phyloP scores from a whole-genome alignment of 805 yeast genomes.

The Nakazawaea ishiwadae region DNA sequence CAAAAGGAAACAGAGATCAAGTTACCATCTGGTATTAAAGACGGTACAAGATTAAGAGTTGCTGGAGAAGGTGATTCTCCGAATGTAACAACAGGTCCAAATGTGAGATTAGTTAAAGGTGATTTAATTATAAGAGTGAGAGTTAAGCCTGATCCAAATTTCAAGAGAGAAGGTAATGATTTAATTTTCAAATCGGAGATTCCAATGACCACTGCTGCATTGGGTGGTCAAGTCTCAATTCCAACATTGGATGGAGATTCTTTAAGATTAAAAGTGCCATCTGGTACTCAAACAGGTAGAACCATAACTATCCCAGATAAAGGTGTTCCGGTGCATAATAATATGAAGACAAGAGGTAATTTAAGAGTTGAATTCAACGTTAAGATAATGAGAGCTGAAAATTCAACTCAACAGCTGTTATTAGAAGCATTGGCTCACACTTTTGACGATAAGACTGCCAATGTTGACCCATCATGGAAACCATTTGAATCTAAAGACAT shows the following conservation, averaged over 20 bases:
- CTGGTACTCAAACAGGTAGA: constrained; percentile 80
- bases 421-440: constrained; percentile 95
- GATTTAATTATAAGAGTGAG: constrained; percentile 81
- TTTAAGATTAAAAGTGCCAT: constrained; percentile 72
- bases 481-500: constrained; percentile 24
- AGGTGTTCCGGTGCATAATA: constrained; percentile 69
- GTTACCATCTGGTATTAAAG: constrained; percentile 83
- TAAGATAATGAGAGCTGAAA: constrained; percentile 66
- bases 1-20: constrained; percentile 73
- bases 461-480: constrained; percentile 47
- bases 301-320: constrained; percentile 72
- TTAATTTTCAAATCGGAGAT: constrained; percentile 62
- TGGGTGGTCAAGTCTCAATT: constrained; percentile 88
- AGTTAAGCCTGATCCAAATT: constrained; percentile 69
- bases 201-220: constrained; percentile 92
- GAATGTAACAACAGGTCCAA: constrained; percentile 64
- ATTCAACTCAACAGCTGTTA: constrained; percentile 81
- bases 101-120: constrained; percentile 69
- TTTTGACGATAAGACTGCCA: constrained; percentile 74
- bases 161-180: constrained; percentile 62
- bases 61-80: constrained; percentile 93
- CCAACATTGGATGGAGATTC: constrained; percentile 84
- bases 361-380: constrained; percentile 72
- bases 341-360: constrained; percentile 59
- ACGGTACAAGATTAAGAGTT: constrained; percentile 80